A percentile compares a stretch with the other conserved stretches of the same genome.
These are phyloP conservation scores for Mariannaea sp. DNA, from an alignment of 2,329 filamentous ascomycete species.

Conservation along the genomic window DNA sequence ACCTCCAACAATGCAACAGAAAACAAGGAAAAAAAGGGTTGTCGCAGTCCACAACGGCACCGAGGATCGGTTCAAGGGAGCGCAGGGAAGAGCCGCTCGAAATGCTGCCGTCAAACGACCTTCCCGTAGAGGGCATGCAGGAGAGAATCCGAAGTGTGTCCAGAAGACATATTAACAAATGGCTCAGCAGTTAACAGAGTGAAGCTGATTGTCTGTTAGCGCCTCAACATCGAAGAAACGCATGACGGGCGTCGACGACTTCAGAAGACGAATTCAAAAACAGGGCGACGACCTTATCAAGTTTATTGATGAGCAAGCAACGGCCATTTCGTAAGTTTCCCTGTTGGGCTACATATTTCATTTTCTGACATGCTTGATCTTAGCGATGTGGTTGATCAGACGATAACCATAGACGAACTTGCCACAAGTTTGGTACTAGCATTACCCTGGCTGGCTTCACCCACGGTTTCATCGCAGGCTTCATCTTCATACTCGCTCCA, in stretches of 20 bases:
- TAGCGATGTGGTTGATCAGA: conserved; percentile 13
- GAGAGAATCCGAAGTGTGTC: background rate
- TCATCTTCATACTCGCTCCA: conserved; percentile 9
- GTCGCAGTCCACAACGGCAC: conserved; percentile 20
- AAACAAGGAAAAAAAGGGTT: too few species aligned
- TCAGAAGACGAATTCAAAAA: conserved; percentile 33
- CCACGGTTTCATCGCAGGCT: background rate
- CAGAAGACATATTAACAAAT: background rate
- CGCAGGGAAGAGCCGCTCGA: conserved; percentile 11
- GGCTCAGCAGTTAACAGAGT: background rate
- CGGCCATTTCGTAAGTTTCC: conserved; percentile 20
- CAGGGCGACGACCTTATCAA: conserved; percentile 28
- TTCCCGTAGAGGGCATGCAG: background rate
- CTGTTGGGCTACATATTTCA: background rate
- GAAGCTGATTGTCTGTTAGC: background rate
- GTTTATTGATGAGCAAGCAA: conserved; percentile 29
- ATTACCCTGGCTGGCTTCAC: conserved; percentile 28
- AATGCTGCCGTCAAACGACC: conserved; percentile 13
- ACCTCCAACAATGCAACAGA: conserved; percentile 35
- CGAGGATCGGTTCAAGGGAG: conserved; percentile 25
- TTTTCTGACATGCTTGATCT: background rate
- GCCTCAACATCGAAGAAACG: conserved; percentile 14
- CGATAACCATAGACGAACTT: conserved; percentile 8
- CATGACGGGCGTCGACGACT: conserved; percentile 18
- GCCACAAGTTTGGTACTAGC: conserved; percentile 15